Evolutionary conservation across 164 flowering plant species (phyloP), one percentile per base, ranked within the genome.

Genomic region (Berberis thunbergii): DNA sequence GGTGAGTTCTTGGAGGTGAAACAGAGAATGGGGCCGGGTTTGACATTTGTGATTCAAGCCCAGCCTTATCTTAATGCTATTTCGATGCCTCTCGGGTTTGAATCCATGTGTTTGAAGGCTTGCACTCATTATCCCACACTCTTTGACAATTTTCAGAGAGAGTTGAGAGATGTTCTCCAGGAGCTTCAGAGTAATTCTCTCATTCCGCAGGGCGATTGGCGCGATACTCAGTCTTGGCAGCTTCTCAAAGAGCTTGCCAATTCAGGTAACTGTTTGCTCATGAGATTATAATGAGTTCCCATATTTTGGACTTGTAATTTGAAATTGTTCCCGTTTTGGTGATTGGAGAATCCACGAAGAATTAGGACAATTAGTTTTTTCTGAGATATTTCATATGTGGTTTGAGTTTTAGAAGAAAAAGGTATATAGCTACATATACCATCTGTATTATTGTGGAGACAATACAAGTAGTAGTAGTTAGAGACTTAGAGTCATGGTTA

Each of bases 81-180:
- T 39, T 96, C 96, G 1, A 92, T 92, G 89, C 98, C 98, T 4
- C 71, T 71, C 3, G 96, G 98, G 12, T 69, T 79, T 5, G 96
- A 92, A 72, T 77, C 88, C 8, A 59, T 81, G n/a, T 89, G 98
- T 72, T 73, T 92, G 70, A 92, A 89, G 76, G 85, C 85, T 10
- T 76, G 85, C 73, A 83, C 93, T 39, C 98, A 92, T 67, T 92
- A 92, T 64, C 91, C 96, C 11, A 92, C 96, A 26, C 81, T 92
- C 49, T 84, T 92, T 58, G 96, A 92, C 65, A 83, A 92, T 60
- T 92, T 89, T 77, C 98, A 92, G 76, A 73, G 98, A 56, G 98
- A 92, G 72, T 75, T 92, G 65, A 73, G 85, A 4, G 87, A 87
- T 50, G 87, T 86, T 59, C 82, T 89, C 8, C 81, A 80, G 59